Evolutionary conservation across 495 filamentous ascomycete species (phyloP), one percentile per base, ranked within the genome.

Genomic region (Trichoderma parareesei): DNA sequence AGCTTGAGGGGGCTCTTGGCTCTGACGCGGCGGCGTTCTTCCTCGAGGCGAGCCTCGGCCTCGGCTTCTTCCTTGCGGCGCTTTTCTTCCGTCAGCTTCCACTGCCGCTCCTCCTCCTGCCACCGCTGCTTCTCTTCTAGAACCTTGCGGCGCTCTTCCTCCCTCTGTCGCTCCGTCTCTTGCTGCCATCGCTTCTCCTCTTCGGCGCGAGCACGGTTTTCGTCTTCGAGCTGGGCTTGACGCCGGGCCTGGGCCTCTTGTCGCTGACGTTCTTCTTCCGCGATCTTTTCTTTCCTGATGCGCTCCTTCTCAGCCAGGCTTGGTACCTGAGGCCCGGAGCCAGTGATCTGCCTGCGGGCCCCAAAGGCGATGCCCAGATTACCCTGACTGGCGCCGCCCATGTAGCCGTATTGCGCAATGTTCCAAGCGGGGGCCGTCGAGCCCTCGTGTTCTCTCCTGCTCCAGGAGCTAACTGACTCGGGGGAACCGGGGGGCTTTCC

Each of bases 391-490:
- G 95, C 95, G 38, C 95, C 95, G 61, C 95, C 95, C 90, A 98
- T 94, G 75, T 97, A 98, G 10, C 94, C 93, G 69, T 98, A 99
- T 70, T 99, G 95, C 48, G 93, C 90, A 65, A 98, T 97, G 71
- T 99, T 98, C 95, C 95, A 99, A 37, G 95, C 95, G 2, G 95
- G 95, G 4, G 86, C 77, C 13, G 93, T 97, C 38, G 79, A 81
- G 20, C 84, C 83, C 73, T 97, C 88, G 68, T 98, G 91, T 18
- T 82, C 82, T 70, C 80, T 90, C 71, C 86, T 96, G 74, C 89
- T 94, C 94, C 94, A 99, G 73, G 86, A 93, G 73, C 92, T 97
- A 44, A 92, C 82, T 4, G 71, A 73, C 2, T 73, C 70, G 7
- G 79, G 76, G 2, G 78, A 77, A 37, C 75, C 70, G 5, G 79